Percentiles rank a stretch among this genome's conserved stretches.
These are phyloP conservation scores for Trichoderma gracile DNA, from an alignment of 2,329 filamentous ascomycete genomes.

Conservation along the genomic window DNA sequence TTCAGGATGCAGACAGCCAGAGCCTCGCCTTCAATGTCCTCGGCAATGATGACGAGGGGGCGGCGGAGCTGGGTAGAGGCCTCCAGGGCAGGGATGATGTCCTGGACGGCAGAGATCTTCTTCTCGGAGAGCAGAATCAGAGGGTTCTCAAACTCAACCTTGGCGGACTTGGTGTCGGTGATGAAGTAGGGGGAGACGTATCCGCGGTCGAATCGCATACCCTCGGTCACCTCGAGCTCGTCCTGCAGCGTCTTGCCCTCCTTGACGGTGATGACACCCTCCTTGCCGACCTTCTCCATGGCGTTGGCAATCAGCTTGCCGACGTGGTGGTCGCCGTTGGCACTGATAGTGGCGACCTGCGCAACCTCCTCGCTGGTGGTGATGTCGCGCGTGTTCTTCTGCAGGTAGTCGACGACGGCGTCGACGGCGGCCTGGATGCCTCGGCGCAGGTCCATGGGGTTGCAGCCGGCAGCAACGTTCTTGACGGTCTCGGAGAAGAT, in stretches of 20 bases:
- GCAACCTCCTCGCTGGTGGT: conserved; percentile 96
- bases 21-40: conserved; percentile 98
- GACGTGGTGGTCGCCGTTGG: conserved; percentile 94
- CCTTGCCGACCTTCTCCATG: conserved; percentile 99
- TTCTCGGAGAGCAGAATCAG: conserved; percentile 98
- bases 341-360: conserved; percentile 96
- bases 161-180: conserved; percentile 96
- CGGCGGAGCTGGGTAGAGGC: conserved; percentile 93
- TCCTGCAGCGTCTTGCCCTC: conserved; percentile 98
- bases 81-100: conserved; percentile 97
- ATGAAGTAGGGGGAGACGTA: conserved; percentile 99
- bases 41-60: conserved; percentile 95
- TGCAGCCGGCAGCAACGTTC: conserved; percentile 99
- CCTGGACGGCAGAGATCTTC: conserved; percentile 99
- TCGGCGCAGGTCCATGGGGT: conserved; percentile 97
- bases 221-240: conserved; percentile 98
- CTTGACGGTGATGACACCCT: conserved; percentile 99
- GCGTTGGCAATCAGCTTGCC: conserved; percentile 94
- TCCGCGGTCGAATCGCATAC: conserved; percentile 99
- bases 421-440: conserved; percentile 97
- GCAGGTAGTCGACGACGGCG: conserved; percentile 89
- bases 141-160: conserved; percentile 99
- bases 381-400: conserved; percentile 96
- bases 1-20: conserved; percentile 98
- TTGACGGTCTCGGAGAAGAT: conserved; percentile 99